Base-by-base conservation (phyloP, 768 basidiomycete species). In the Daedaleopsis nitida region DNA sequence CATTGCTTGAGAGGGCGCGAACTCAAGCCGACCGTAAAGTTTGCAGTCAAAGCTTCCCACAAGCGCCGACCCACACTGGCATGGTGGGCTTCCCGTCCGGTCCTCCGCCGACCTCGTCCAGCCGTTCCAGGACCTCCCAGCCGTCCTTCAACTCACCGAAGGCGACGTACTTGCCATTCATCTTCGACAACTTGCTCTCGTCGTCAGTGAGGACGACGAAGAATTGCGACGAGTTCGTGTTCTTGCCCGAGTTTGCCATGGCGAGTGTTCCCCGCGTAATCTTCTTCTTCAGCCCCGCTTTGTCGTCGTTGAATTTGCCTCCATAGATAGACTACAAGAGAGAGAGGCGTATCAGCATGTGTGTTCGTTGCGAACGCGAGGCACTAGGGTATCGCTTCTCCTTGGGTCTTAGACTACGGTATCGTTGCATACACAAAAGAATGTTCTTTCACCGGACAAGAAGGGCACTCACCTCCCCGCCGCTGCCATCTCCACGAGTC, bases 201-300 rank as follows among this genome's bases (percentile, higher is more conserved):
- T 80, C 75, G 51, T 75, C 71, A 1, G 80, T 74, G 38, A 83
- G 76, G 19, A 81, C 77, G 59, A 83, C 67, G 58, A 84, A 84
- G 69, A 82, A 83, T 68, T 83, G 78, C 3, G 77, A 79, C 52
- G 80, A 76, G 63, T 81, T 81, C 44, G 77, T 78, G 60, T 81
- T 78, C 68, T 81, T 78, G 23, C 80, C 80, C 32, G 80, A 78
- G 67, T 81, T 82, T 3, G 81, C 82, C 81, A 84, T 84, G 0
- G 78, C 81, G 21, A 86, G 70, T 1, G 80, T 77, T 0, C 83
- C 82, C 43, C 73, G 73, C 24, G 65, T 68, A 55, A 78, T 76
- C 35, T 74, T 70, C 34, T 65, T 69, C 63, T 80, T 79, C 54
- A 85, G 70, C 17, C 82, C 81, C 39, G 80, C 77, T 59, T 83